phyloP scores from a whole-genome alignment of 805 yeast species.

The Brettanomyces anomalus region DNA sequence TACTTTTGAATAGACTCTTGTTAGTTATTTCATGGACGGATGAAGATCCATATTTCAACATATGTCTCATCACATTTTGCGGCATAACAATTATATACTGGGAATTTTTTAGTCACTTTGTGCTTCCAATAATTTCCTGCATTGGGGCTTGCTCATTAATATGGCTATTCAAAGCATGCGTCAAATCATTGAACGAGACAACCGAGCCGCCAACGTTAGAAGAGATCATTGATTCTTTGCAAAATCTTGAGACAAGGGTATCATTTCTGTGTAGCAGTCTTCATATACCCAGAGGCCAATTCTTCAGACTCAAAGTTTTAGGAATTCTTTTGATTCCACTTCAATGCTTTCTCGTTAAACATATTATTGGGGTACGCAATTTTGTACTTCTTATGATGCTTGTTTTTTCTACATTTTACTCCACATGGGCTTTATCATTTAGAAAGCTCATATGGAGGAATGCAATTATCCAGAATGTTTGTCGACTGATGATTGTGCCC shows the following conservation, averaged over 20 bases:
- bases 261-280: conserved; percentile 28
- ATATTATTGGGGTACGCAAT: conserved; percentile 26
- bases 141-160: conserved; percentile 30
- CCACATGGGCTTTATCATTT: conserved; percentile 38
- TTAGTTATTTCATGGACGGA: conserved; percentile 49
- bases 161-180: conserved; percentile 36
- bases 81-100: conserved; percentile 35
- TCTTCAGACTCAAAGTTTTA: conserved; percentile 18
- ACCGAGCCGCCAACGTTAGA: conserved; percentile 38
- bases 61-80: conserved; percentile 31
- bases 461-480: conserved; percentile 25
- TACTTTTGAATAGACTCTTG: conserved; percentile 34
- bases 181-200: conserved; percentile 5
- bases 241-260: conserved; percentile 34
- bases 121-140: conserved; percentile 32
- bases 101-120: conserved; percentile 26
- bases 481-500: conserved; percentile 31
- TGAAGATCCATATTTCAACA: conserved; percentile 37
- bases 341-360: conserved; percentile 29
- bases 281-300: conserved; percentile 1
- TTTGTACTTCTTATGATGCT: conserved; percentile 28
- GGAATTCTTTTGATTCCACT: conserved; percentile 34
- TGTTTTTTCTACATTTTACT: conserved; percentile 33
- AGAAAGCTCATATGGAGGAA: conserved; percentile 44
- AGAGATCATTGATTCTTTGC: conserved; percentile 39